Evolutionary conservation across 2,329 filamentous ascomycete genomes (phyloP), one percentile per base, ranked within the genome.

Genomic region (Simplicillium aogashimaense): DNA sequence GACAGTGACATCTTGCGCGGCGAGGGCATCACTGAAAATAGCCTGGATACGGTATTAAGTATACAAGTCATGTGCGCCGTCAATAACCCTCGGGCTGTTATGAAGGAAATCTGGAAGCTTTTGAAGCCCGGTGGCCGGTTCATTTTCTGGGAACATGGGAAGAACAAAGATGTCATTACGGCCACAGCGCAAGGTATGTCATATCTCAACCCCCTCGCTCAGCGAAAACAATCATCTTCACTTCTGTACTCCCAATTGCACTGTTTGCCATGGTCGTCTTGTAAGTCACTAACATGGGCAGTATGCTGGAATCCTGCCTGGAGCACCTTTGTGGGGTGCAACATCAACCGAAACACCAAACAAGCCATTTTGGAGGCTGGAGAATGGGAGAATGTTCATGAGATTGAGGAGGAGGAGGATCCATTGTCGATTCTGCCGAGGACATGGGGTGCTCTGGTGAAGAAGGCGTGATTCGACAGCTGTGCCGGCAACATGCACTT

Each of bases 131-230:
- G 65, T 1, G 66, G 66, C 10, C 58, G 56, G 33, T 63, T 69
- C 42, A 53, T 70, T 16, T 68, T 69, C 42, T 69, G 65, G 59
- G 66, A 69, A 42, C 66, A 69, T 64, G 39, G 39, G 18, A 25
- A 36, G 33, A 40, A 29, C 17, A 36, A 31, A 20, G 29, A 40
- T 20, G 16, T 20, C 4, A 10, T 40, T 7, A 40, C 39, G 11
- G 29, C 20, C 13, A 36, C 36, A 8, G 25, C 16, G 12, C 39
- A 40, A 29, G 32, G 39, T 40, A 40, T 7, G 39, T 36, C 11
- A 15, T 1, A 8, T 6, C 29, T 4, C 5, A 9, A 9, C n/a
- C n/a, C n/a, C n/a, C n/a, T n/a, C n/a, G n/a, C n/a, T n/a, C n/a
- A n/a, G n/a, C n/a, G n/a, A n/a, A n/a, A n/a, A n/a, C n/a, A n/a